These are phyloP conservation scores for Citrus maxima DNA, from an alignment of 345 rosid species.

Conservation along the genomic window DNA sequence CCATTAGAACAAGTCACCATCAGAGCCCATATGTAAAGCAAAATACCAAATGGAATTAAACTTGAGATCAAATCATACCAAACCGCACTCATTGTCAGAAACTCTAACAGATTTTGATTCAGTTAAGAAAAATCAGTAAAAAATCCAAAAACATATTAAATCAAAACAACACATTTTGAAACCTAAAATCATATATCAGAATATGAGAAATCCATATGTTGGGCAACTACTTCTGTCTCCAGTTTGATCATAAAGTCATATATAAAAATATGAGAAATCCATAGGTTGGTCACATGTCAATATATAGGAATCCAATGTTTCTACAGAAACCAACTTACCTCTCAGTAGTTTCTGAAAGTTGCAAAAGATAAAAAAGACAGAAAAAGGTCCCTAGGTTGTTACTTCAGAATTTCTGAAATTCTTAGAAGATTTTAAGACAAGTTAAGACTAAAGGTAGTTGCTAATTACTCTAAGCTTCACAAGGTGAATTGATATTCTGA, in stretches of 20 bases:
- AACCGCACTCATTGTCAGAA: neutral
- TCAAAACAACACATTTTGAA: constrained; percentile 5
- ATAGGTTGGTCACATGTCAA: neutral
- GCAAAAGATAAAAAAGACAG: neutral
- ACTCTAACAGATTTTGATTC: neutral
- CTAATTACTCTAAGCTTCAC: constrained; percentile 48
- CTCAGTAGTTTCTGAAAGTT: constrained; percentile 22
- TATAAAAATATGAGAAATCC: constrained; percentile 15
- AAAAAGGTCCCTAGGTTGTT: constrained; percentile 2
- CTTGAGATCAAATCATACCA: neutral
- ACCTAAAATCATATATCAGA: neutral
- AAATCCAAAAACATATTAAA: neutral
- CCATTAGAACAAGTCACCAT: neutral
- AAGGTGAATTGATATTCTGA: constrained; percentile 25
- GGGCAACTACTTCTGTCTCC: constrained; percentile 15
- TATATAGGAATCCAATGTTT: neutral
- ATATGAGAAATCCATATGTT: neutral
- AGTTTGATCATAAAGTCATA: constrained; percentile 25
- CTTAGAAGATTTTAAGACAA: constrained; percentile 28
- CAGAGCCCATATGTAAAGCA: neutral
- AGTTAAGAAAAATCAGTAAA: neutral
- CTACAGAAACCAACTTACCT: constrained; percentile 21
- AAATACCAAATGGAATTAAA: neutral
- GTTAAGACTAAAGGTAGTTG: constrained; percentile 44
- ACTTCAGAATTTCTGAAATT: constrained; percentile 46